Conservation (phyloP, 495 filamentous ascomycete genomes). For the Astrothelium subdiscretum region DNA sequence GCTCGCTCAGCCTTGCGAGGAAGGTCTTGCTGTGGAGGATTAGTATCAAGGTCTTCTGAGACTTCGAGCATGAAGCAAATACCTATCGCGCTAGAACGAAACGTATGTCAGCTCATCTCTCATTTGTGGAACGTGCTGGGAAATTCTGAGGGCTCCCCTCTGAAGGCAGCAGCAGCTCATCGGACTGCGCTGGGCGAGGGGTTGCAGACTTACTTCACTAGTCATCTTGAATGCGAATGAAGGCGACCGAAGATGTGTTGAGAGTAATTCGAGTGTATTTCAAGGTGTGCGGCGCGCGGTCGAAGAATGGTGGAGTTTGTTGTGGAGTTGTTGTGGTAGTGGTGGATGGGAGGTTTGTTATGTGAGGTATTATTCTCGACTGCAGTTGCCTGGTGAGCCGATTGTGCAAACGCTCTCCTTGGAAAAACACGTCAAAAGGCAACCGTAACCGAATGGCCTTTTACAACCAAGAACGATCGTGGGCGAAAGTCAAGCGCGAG, state of each 20-base stretch:
- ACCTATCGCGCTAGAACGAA: slow-evolving; percentile 70
- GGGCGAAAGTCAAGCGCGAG: too few relatives aligned
- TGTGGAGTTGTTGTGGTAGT: neutral
- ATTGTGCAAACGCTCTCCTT: neutral
- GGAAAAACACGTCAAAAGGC: neutral
- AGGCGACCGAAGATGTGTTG: neutral
- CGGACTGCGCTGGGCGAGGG: slow-evolving; percentile 4
- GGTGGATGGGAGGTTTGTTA: neutral
- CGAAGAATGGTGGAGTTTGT: neutral
- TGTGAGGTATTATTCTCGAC: slow-evolving; percentile 1
- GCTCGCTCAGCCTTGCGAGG: slow-evolving; percentile 98
- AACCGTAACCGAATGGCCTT: neutral
- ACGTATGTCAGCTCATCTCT: slow-evolving; percentile 16
- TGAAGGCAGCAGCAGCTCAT: neutral
- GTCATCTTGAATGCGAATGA: slow-evolving; percentile 18
- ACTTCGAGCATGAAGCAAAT: slow-evolving; percentile 25
- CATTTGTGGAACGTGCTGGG: slow-evolving; percentile 1
- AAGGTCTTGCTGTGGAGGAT: slow-evolving; percentile 86
- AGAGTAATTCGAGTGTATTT: neutral
- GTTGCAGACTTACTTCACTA: slow-evolving; percentile 23
- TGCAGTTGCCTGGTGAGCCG: neutral
- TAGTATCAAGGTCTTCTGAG: slow-evolving; percentile 24
- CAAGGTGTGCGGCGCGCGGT: neutral
- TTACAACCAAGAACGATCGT: neutral
- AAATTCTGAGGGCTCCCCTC: neutral